Conservation (phyloP, 352 stramenopile species). For the Globisporangium rhizosaccharum region DNA sequence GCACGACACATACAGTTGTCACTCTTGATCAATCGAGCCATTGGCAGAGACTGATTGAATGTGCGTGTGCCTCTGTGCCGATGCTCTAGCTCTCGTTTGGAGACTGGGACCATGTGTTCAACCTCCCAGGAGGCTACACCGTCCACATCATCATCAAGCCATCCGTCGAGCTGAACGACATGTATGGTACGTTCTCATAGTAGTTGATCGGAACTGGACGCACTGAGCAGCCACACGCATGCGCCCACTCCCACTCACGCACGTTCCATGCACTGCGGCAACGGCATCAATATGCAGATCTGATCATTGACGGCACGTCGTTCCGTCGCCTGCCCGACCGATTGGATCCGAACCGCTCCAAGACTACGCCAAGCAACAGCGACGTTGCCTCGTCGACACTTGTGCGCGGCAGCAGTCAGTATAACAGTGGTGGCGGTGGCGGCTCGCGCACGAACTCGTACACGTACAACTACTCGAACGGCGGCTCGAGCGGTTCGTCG, state of each 20-base stretch:
- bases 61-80: background rate
- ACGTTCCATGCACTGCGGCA: background rate
- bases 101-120: constrained; percentile 86
- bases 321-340: constrained; percentile 73
- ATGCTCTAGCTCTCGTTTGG: constrained; percentile 55
- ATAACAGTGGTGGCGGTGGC: constrained; percentile 5
- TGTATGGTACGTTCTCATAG: constrained; percentile 57
- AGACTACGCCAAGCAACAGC: constrained; percentile 14
- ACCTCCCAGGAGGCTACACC: constrained; percentile 68
- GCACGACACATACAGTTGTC: background rate
- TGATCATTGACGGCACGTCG: constrained; percentile 77
- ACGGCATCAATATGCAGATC: constrained; percentile 28
- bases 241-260: background rate
- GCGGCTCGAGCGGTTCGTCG: constrained; percentile 18
- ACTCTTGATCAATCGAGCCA: constrained; percentile 1
- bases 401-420: constrained; percentile 12
- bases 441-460: constrained; percentile 27
- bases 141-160: constrained; percentile 85
- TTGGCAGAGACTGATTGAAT: background rate
- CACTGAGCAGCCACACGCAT: background rate
- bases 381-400: constrained; percentile 23
- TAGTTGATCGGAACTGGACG: background rate
- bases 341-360: constrained; percentile 36
- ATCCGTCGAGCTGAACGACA: constrained; percentile 81
- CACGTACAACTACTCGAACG: constrained; percentile 39